A percentile compares a stretch with the other conserved stretches of the same genome.
These are phyloP conservation scores for Kodamaea leandrae DNA, from an alignment of 805 yeast genomes.

Conservation along the genomic window DNA sequence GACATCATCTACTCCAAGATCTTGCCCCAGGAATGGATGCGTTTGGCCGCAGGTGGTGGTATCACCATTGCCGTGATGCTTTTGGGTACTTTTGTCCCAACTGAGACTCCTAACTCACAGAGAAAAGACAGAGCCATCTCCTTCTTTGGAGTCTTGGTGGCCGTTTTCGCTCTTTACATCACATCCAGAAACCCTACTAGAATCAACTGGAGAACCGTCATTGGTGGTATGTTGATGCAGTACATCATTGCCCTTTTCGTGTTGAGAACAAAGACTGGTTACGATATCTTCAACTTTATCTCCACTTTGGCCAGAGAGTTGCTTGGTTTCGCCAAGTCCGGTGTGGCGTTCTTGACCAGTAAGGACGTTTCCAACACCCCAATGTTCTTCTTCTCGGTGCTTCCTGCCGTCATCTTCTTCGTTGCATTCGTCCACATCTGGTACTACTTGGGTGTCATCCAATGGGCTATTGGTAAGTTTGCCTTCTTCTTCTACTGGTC, in stretches of 20 bases:
- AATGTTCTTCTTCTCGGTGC: slow-evolving; percentile 54
- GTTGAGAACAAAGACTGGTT: slow-evolving; percentile 57
- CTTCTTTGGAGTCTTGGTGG: slow-evolving; percentile 52
- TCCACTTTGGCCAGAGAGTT: slow-evolving; percentile 55
- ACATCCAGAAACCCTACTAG: slow-evolving; percentile 46
- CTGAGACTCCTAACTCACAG: slow-evolving; percentile 44
- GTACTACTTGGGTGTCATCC: slow-evolving; percentile 58
- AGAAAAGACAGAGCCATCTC: slow-evolving; percentile 56
- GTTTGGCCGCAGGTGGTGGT: slow-evolving; percentile 44
- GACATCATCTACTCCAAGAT: slow-evolving; percentile 37
- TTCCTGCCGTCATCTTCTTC: slow-evolving; percentile 64
- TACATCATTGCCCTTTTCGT: slow-evolving; percentile 59
- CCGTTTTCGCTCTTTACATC: slow-evolving; percentile 41
- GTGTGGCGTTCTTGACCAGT: slow-evolving; percentile 58
- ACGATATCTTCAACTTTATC: slow-evolving; percentile 60
- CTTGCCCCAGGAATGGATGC: slow-evolving; percentile 37
- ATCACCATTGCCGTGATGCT: slow-evolving; percentile 48
- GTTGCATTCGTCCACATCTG: slow-evolving; percentile 60
- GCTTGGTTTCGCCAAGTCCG: slow-evolving; percentile 55
- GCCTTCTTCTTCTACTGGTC: slow-evolving; percentile 60
- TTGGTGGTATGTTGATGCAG: slow-evolving; percentile 59
- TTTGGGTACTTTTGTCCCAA: slow-evolving; percentile 53
- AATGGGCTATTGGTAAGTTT: slow-evolving; percentile 58
- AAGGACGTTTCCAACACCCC: slow-evolving; percentile 37
- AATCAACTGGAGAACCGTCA: slow-evolving; percentile 58